Percentiles rank a stretch among this genome's conserved stretches.
Evolutionary conservation across 345 rosid genomes (phyloP).

Genomic region (Firmiana major): DNA sequence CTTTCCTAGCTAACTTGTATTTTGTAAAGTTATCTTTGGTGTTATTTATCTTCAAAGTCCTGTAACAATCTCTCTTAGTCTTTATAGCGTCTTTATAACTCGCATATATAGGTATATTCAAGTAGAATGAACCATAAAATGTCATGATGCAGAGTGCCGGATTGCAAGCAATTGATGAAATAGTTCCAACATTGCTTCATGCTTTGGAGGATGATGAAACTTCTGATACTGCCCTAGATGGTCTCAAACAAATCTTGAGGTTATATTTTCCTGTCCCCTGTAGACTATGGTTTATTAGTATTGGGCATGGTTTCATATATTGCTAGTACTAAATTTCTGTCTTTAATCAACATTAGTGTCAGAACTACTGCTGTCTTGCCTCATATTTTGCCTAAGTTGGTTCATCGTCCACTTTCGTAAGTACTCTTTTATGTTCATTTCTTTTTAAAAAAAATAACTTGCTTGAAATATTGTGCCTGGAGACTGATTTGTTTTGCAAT

Average conservation of each 20-base stretch:
- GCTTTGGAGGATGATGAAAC: slow-evolving; percentile 89
- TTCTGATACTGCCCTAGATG: slow-evolving; percentile 91
- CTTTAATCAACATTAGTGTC: slow-evolving; percentile 54
- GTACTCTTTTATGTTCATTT: slow-evolving; percentile 29
- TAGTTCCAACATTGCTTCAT: slow-evolving; percentile 89
- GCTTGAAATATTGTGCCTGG: neutral
- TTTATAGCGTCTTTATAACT: neutral
- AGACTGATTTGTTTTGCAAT: slow-evolving; percentile 5
- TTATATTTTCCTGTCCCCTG: slow-evolving; percentile 19
- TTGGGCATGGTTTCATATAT: neutral
- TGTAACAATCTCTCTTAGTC: no score
- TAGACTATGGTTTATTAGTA: slow-evolving; percentile 5
- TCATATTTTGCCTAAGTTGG: slow-evolving; percentile 94
- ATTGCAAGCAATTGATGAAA: slow-evolving; percentile 98
- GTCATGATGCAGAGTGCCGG: slow-evolving; percentile 79
- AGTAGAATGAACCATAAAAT: slow-evolving; percentile 6
- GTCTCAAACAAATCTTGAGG: slow-evolving; percentile 96
- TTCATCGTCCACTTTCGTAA: slow-evolving; percentile 89
- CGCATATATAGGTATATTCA: neutral
- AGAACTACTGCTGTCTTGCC: slow-evolving; percentile 97
- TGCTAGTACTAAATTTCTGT: slow-evolving; percentile 20
- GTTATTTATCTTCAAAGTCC: no score
- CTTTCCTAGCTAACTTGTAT: no score
- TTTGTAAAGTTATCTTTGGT: no score
- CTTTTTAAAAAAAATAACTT: neutral